Base-by-base conservation (phyloP, 2,329 filamentous ascomycete species). In the Colletotrichum sp. region DNA sequence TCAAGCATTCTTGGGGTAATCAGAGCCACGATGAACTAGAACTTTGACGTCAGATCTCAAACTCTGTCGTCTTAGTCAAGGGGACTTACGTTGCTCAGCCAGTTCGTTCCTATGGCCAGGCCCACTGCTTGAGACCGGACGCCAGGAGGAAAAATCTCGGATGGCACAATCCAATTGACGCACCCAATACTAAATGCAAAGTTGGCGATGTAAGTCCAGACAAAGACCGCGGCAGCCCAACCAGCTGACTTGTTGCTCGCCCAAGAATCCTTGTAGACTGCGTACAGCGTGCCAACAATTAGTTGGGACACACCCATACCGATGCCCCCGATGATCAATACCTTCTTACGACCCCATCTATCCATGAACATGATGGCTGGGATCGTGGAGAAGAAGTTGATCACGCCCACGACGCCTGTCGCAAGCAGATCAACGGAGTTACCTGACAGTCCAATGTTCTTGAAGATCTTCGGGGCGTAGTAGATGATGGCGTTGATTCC, bases 161-260 rank as follows among this genome's bases (percentile, higher is more conserved):
- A 86, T 3, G 90, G 88, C 58, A 92, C 80, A 52, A 90, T 88
- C 90, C 90, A 92, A 8, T 88, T 88, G 76, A 88, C 87, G 18
- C 89, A 89, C 1, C 89, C 88, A 60, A 77, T 78, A 24, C 75
- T 77, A 68, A 76, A 78, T 4, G 80, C 81, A 76, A 84, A 84
- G 74, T 84, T 83, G 66, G 84, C 79, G 76, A 82, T 90, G 80
- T 91, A 92, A 71, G 92, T 85, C 78, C 90, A 88, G n/a, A 92
- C 84, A 77, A 92, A 89, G 0, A 89, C 89, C 1, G 92, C 88
- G 2, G 89, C 90, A 6, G 86, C 90, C 90, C 91, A 92, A 4
- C 90, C 91, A 1, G 89, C 90, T 1, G 84, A 85, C 30, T 83
- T 81, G 78, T 92, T 86, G 1, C 82, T 79, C 3, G 82, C 80